These are phyloP conservation scores for Jacaranda mimosifolia DNA, from an alignment of 257 asterid genomes.

Conservation along the genomic window DNA sequence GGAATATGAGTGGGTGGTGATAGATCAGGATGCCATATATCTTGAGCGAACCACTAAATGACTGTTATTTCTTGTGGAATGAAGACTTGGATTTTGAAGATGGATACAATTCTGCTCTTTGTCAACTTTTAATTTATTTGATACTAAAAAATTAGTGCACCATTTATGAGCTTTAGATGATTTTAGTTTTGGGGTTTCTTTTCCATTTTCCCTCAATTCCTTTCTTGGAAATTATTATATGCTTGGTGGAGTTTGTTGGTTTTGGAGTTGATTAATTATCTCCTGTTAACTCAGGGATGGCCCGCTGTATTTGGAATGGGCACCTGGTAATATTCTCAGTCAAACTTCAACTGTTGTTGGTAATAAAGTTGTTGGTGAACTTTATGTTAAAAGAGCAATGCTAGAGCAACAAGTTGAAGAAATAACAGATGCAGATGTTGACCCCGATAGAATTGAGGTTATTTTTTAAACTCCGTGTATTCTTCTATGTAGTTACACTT, in stretches of 20 bases:
- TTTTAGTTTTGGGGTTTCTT: background rate
- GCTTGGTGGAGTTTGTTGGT: slow-evolving; percentile 29
- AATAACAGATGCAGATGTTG: slow-evolving; percentile 64
- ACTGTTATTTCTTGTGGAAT: slow-evolving; percentile 19
- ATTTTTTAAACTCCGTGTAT: slow-evolving; percentile 26
- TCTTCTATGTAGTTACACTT: slow-evolving; percentile 2
- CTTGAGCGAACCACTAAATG: background rate
- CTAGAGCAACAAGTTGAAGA: slow-evolving; percentile 75
- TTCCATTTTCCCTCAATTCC: background rate
- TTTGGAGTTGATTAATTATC: slow-evolving; percentile 27
- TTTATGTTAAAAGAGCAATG: slow-evolving; percentile 55
- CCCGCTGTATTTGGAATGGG: slow-evolving; percentile 98
- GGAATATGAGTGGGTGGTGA: background rate
- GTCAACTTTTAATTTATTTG: background rate
- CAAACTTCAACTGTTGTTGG: slow-evolving; percentile 52
- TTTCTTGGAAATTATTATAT: background rate
- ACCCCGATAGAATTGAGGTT: slow-evolving; percentile 95
- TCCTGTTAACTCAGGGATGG: slow-evolving; percentile 67
- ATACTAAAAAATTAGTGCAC: background rate
- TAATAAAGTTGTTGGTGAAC: slow-evolving; percentile 53
- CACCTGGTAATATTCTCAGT: slow-evolving; percentile 83
- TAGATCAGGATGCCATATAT: slow-evolving; percentile 12
- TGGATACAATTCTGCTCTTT: background rate
- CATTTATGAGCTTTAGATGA: background rate
- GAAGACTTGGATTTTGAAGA: slow-evolving; percentile 5